phyloP scores from a whole-genome alignment of 1,139 yeast species.

The Hyphopichia wangnamkhiaoensis region DNA sequence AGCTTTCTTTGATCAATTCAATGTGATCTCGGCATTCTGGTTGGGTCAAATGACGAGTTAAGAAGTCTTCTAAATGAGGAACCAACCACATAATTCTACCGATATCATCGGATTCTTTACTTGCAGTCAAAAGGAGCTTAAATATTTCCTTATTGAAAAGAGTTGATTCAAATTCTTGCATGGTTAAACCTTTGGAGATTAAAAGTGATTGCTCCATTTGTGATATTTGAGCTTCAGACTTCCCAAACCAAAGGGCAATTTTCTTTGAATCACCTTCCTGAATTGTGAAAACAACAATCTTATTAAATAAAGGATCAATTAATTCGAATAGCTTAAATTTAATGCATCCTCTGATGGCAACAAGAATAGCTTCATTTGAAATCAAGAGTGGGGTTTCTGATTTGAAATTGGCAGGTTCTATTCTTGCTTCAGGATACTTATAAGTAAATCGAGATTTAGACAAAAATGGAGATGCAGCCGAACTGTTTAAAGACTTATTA shows the following conservation, averaged over 20 bases:
- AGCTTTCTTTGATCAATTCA: neutral
- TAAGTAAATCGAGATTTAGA: conserved; percentile 31
- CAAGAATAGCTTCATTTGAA: conserved; percentile 20
- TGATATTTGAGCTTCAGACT: conserved; percentile 7
- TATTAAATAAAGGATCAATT: conserved; percentile 37
- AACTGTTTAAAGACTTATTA: conserved; percentile 21
- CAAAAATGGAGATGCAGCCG: conserved; percentile 22
- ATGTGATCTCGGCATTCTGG: conserved; percentile 10
- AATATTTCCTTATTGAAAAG: conserved; percentile 29
- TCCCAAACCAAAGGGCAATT: conserved; percentile 21
- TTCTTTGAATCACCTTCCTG: conserved; percentile 12
- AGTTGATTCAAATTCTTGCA: conserved; percentile 14
- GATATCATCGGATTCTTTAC: conserved; percentile 29
- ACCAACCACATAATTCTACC: conserved; percentile 43
- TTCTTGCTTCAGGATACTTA: conserved; percentile 9
- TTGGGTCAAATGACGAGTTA: conserved; percentile 14
- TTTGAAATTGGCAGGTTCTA: conserved; percentile 7
- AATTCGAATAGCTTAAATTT: conserved; percentile 26
- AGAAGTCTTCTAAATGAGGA: conserved; percentile 36
- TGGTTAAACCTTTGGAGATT: conserved; percentile 13
- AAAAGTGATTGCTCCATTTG: conserved; percentile 10
- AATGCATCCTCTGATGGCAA: conserved; percentile 33
- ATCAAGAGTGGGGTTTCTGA: conserved; percentile 17
- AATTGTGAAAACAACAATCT: conserved; percentile 31
- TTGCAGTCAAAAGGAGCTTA: conserved; percentile 25